phyloP scores from a whole-genome alignment of 78 protist genomes.

The Speleostelium caveatum region DNA sequence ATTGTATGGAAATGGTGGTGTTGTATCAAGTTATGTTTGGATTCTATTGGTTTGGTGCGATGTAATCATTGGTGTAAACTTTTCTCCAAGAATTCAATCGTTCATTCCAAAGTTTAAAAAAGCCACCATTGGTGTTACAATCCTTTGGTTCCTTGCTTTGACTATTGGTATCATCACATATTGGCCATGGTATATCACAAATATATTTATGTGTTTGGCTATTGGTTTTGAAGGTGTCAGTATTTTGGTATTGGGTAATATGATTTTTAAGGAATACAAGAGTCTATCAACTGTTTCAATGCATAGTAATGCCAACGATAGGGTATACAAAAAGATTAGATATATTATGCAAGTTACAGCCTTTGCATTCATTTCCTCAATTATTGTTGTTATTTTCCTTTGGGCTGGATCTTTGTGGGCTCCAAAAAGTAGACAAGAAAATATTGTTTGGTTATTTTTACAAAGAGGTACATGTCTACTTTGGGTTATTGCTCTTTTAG shows the following conservation, averaged over 20 bases:
- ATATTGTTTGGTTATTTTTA: conserved; percentile 9
- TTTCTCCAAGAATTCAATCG: conserved; percentile 2
- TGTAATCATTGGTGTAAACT: conserved; percentile 17
- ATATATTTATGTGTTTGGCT: neutral
- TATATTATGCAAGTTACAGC: neutral
- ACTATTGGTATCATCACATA: conserved; percentile 17
- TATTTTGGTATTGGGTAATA: conserved; percentile 7
- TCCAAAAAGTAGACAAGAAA: neutral
- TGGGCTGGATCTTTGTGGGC: neutral
- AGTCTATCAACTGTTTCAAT: neutral
- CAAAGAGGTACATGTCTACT: neutral
- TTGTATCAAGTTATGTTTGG: conserved; percentile 14
- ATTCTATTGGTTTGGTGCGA: conserved; percentile 40
- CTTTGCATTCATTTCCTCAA: conserved; percentile 4
- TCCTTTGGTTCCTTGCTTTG: conserved; percentile 7
- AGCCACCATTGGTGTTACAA: neutral
- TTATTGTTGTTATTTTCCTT: neutral
- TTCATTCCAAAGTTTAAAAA: conserved; percentile 1
- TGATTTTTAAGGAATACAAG: conserved; percentile 28
- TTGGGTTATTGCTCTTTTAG: neutral
- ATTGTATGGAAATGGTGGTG: conserved; percentile 4
- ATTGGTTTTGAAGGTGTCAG: neutral
- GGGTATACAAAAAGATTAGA: conserved; percentile 7
- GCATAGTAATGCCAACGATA: conserved; percentile 7
- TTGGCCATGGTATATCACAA: conserved; percentile 19